These are phyloP conservation scores for Diaporthe citriasiana DNA, from an alignment of 2,329 filamentous ascomycete genomes.

Conservation along the genomic window DNA sequence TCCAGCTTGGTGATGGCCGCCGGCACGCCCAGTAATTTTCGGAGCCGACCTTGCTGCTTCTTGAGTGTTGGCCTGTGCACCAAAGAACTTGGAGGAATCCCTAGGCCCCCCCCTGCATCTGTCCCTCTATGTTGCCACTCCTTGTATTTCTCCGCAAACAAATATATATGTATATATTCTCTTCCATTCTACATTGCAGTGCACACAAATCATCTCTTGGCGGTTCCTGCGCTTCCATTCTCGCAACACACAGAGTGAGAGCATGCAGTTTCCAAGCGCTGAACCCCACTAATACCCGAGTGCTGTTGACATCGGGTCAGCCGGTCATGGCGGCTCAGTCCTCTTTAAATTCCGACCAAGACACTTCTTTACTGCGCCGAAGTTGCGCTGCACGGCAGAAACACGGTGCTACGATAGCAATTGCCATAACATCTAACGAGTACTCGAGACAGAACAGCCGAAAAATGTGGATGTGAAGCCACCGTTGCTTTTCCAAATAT, in stretches of 20 bases:
- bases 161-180: background rate
- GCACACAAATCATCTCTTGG: background rate
- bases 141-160: background rate
- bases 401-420: background rate
- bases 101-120: background rate
- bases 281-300: background rate
- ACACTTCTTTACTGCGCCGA: background rate
- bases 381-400: background rate
- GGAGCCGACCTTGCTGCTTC: constrained; percentile 29
- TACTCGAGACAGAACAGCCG: background rate
- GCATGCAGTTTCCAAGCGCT: background rate
- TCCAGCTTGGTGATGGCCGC: constrained; percentile 23
- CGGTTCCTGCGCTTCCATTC: background rate
- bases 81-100: background rate
- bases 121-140: background rate
- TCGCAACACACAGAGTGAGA: background rate
- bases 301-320: background rate
- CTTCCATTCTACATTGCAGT: background rate
- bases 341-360: background rate
- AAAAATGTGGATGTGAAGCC: background rate
- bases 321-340: background rate
- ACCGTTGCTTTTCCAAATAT: background rate
- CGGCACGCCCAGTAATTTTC: constrained; percentile 44
- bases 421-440: background rate
- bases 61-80: constrained; percentile 32